Percentiles rank a stretch among this genome's conserved stretches.
Conservation (phyloP, 495 filamentous ascomycete species). For the Rhypophila decipiens region DNA sequence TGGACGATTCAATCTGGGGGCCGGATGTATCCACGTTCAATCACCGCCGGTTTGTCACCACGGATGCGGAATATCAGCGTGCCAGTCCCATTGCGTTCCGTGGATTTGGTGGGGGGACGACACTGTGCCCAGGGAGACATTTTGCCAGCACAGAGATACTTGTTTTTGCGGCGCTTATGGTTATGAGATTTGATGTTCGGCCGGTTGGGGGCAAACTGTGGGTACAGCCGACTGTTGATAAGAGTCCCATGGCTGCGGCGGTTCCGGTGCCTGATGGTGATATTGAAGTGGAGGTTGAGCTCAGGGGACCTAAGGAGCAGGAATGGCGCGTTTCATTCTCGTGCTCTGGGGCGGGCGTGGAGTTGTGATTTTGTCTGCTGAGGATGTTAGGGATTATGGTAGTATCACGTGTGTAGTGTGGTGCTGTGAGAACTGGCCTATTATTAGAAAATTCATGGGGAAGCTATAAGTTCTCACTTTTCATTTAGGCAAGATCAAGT, state of each 20-base stretch:
- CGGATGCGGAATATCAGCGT: neutral
- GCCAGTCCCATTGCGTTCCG: slow-evolving; percentile 14
- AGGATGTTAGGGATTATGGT: neutral
- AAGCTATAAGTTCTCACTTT: too few relatives aligned
- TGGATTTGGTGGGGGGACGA: slow-evolving; percentile 19
- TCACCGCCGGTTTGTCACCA: slow-evolving; percentile 12
- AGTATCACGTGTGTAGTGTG: too few relatives aligned
- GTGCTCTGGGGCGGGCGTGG: neutral
- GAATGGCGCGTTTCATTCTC: neutral
- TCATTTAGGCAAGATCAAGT: too few relatives aligned
- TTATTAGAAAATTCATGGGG: too few relatives aligned
- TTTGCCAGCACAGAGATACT: slow-evolving; percentile 24
- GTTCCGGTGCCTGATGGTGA: neutral
- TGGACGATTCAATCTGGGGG: slow-evolving; percentile 14
- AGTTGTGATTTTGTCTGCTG: neutral
- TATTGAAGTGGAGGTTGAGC: neutral
- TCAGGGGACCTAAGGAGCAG: neutral
- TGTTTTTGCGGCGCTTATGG: slow-evolving; percentile 3
- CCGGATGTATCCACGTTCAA: slow-evolving; percentile 12
- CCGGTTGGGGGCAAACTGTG: neutral
- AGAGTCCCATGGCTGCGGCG: neutral
- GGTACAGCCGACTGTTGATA: neutral
- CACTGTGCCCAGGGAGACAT: slow-evolving; percentile 24
- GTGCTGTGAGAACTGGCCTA: too few relatives aligned
- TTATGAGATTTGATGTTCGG: slow-evolving; percentile 11